These are phyloP conservation scores for Gloeostereum incarnatum DNA, from an alignment of 768 basidiomycete species.

Conservation along the genomic window DNA sequence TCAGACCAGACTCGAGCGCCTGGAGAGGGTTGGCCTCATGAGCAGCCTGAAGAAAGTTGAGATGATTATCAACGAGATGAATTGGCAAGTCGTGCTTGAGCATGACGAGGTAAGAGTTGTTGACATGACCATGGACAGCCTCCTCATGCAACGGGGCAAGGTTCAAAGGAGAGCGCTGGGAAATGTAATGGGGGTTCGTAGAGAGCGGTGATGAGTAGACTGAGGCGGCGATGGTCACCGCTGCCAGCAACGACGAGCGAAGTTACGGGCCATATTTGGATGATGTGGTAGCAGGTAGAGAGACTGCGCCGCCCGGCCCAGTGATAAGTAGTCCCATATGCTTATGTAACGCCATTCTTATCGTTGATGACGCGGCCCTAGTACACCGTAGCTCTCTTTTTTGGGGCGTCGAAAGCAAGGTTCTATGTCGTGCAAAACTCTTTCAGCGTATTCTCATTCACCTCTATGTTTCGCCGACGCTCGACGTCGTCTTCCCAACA, in stretches of 20 bases:
- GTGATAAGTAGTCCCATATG: too few relatives aligned
- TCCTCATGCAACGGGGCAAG: conserved; percentile 53
- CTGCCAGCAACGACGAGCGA: conserved; percentile 32
- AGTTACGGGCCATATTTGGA: too few relatives aligned
- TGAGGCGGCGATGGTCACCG: conserved; percentile 25
- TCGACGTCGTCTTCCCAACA: too few relatives aligned
- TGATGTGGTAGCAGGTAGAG: too few relatives aligned
- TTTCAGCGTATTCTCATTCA: conserved; percentile 6
- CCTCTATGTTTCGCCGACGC: conserved; percentile 5
- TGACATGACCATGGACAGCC: conserved; percentile 65
- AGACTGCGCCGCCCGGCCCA: too few relatives aligned
- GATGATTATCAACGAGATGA: conserved; percentile 58
- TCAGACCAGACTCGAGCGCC: conserved; percentile 43
- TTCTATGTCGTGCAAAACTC: conserved; percentile 8
- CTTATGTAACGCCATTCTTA: too few relatives aligned
- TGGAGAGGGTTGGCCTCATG: conserved; percentile 42
- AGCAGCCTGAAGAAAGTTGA: conserved; percentile 68
- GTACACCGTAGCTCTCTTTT: too few relatives aligned
- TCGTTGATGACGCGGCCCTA: too few relatives aligned
- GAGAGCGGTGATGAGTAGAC: conserved; percentile 39
- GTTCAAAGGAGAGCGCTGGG: conserved; percentile 32
- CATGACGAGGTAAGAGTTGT: conserved; percentile 93
- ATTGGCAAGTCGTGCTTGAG: conserved; percentile 63
- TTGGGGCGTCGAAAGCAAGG: too few relatives aligned
- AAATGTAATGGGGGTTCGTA: conserved; percentile 19